A percentile compares a stretch with the other conserved stretches of the same genome.
Evolutionary conservation across 202 grass and related monocot genomes (phyloP).

Genomic region (Carex sylvatica): DNA sequence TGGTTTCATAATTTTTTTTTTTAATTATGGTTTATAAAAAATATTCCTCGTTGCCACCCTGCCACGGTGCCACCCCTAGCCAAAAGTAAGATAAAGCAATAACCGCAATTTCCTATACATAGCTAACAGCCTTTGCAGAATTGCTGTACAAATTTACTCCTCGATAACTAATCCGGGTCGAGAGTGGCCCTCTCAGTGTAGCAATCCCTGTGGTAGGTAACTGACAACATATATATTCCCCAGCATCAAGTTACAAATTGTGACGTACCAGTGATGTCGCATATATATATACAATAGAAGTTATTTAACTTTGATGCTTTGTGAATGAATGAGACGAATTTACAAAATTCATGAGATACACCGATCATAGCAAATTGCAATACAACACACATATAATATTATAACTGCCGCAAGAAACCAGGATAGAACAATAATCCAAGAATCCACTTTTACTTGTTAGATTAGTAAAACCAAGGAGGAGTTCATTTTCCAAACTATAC

Average conservation of each 20-base stretch:
- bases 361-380: background rate
- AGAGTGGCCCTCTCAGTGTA: background rate
- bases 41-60: no score
- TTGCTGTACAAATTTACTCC: background rate
- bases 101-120: background rate
- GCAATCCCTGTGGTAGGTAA: background rate
- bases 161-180: slow-evolving; percentile 1
- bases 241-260: background rate
- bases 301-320: background rate
- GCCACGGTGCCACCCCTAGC: no score
- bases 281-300: background rate
- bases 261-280: background rate
- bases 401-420: background rate
- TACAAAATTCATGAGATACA: background rate
- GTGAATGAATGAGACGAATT: background rate
- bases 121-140: background rate
- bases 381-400: background rate
- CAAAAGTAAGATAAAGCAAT: background rate
- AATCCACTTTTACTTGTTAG: slow-evolving; percentile 4
- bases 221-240: background rate
- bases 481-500: background rate
- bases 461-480: slow-evolving; percentile 14
- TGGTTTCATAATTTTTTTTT: no score
- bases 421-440: background rate
- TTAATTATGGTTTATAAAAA: no score